Base-by-base conservation (phyloP, 1,284 basidiomycete species). In the Cryptococcus sp. region DNA sequence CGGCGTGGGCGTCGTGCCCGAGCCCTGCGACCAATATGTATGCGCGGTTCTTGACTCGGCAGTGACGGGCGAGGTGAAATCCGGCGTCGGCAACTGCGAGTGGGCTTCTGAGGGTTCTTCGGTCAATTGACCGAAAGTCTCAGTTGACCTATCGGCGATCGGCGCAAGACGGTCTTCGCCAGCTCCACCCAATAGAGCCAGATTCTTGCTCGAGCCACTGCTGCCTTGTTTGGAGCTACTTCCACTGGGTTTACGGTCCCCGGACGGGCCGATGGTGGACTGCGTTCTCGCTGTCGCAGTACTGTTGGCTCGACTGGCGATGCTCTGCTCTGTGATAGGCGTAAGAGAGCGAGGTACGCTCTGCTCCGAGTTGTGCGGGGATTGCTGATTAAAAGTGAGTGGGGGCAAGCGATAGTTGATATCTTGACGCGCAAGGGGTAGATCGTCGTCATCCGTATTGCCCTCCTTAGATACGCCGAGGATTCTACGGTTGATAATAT, bases 401-500 rank as follows among this genome's bases (percentile, higher is more conserved):
- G 75, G 74, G 1, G 75, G 75, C 2, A 77, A 58, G 6, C 69
- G 67, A 53, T 70, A 76, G 31, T 62, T 61, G 19, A 61, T 66
- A 11, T 66, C 56, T 25, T 62, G 56, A 4, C 64, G 53, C 7
- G 63, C 62, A 11, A 56, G 50, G 19, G 52, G 38, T 5, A 54
- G 31, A 20, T 59, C 54, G n/a, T 62, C 59, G 6, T 65, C 64
- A n/a, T 66, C 67, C 22, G 50, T 60, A 5, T 56, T 42, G 25
- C 44, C 51, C n/a, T 57, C 46, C 13, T 46, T 20, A 31, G 13
- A 11, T n/a, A 41, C 63, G 16, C 80, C 80, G 44, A 80, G 82
- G 84, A 93, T 86, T 54, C 87, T 85, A 49, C 87, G 84, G 46
- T 83, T 79, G 15, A 92, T 81, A 39, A 92, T 84, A 40, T 82